Evolutionary conservation across 805 yeast species (phyloP), one percentile per base, ranked within the genome.

Genomic region (Kazachstania viticola): DNA sequence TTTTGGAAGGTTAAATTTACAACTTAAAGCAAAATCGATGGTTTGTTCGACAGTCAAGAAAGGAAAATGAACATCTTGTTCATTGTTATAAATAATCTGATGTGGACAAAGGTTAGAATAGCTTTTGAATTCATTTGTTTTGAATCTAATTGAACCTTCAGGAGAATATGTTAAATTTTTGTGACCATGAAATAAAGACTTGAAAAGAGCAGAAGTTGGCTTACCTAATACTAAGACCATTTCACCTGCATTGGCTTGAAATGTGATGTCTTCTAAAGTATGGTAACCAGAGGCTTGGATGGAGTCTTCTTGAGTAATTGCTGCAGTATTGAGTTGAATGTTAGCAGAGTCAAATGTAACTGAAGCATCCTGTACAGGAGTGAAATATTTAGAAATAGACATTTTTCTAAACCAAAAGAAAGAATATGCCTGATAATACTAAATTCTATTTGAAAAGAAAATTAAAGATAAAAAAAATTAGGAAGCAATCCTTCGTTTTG

Each of bases 61-160:
- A 1, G 79, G 76, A 45, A 68, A 72, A 55, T 72, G 78, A 17
- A 56, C 56, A 48, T 72, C 79, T 29, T 67, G 58, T 55, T 71
- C 76, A 3, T 75, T 71, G 29, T 66, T 67, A 43, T 53, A 51
- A 27, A 53, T 47, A 16, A 48, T 40, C 29, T 45, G 41, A 25
- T 48, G 51, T 23, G 53, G 48, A 37, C 51, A 45, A 22, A 33
- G 32, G 4, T 38, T 27, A 8, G 44, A 37, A 32, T 38, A 48
- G 4, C 29, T 29, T 28, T 44, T 41, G 25, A 27, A 41, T 29
- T 46, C 51, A 27, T 48, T 36, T 23, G 40, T 38, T 31, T 48
- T 45, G 31, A 47, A 41, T 31, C 30, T 40, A 27, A 46, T 27
- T 16, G 49, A 33, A 9, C 45, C 46, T 27, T 36, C 38, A 18